Percentiles rank a stretch among this genome's conserved stretches.
These are phyloP conservation scores for Endocalyx cinctus DNA, from an alignment of 2,329 filamentous ascomycete genomes.

Conservation along the genomic window DNA sequence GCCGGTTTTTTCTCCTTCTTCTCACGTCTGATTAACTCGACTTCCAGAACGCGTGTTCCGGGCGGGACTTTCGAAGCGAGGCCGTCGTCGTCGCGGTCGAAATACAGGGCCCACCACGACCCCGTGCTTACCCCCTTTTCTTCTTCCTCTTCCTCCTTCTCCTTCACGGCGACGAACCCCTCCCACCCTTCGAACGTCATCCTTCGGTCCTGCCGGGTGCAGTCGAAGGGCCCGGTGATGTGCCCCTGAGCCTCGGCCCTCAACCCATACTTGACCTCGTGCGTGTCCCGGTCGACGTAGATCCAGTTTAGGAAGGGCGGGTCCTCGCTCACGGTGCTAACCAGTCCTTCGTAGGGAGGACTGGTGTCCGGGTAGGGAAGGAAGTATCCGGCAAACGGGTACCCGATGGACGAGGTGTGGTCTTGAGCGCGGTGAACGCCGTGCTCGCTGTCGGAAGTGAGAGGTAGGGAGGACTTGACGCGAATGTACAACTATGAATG, in stretches of 20 bases:
- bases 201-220: conserved; percentile 44
- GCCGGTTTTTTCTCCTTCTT: conserved; percentile 23
- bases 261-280: conserved; percentile 41
- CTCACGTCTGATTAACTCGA: conserved; percentile 49
- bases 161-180: conserved; percentile 43
- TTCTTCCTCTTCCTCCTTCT: conserved; percentile 14
- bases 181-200: conserved; percentile 45
- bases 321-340: conserved; percentile 42
- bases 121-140: conserved; percentile 19
- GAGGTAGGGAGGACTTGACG: no score
- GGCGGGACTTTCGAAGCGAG: conserved; percentile 37
- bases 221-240: conserved; percentile 43
- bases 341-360: conserved; percentile 36
- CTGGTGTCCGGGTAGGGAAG: conserved; percentile 47
- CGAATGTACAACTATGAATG: no score
- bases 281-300: conserved; percentile 38
- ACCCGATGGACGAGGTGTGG: conserved; percentile 31
- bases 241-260: conserved; percentile 37
- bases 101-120: conserved; percentile 42
- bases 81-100: conserved; percentile 40
- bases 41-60: conserved; percentile 45
- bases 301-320: conserved; percentile 48
- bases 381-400: conserved; percentile 53
- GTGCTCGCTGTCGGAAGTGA: no score
- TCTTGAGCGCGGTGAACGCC: no score